Conservation (phyloP, 805 yeast species). For the Grigorovia transvaalensis region DNA sequence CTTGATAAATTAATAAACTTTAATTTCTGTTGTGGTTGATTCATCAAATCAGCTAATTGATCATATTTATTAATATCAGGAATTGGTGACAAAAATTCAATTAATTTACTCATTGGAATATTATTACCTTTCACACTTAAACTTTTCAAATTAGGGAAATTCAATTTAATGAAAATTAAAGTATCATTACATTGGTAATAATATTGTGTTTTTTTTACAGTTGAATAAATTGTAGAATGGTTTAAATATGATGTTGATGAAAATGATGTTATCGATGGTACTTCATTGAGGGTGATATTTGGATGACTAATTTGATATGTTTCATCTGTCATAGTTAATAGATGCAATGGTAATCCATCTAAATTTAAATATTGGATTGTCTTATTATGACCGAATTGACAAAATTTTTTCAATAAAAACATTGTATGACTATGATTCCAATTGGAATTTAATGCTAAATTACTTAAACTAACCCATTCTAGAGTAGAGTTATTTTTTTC, state of each 20-base stretch:
- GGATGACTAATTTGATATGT: slow-evolving; percentile 1
- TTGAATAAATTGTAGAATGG: slow-evolving; percentile 2
- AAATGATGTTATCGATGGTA: neutral
- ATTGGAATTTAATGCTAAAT: slow-evolving; percentile 53
- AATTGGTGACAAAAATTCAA: slow-evolving; percentile 27
- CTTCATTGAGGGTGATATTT: neutral
- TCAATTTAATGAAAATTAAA: slow-evolving; percentile 31
- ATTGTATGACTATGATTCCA: slow-evolving; percentile 43
- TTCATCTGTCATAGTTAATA: slow-evolving; percentile 5
- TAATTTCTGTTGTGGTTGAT: slow-evolving; percentile 27
- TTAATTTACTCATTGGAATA: slow-evolving; percentile 26
- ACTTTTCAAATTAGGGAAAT: slow-evolving; percentile 31
- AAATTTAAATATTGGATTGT: slow-evolving; percentile 41
- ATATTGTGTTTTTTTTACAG: slow-evolving; percentile 14
- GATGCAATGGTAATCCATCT: slow-evolving; percentile 53
- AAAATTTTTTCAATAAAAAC: slow-evolving; percentile 34
- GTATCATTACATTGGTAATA: slow-evolving; percentile 26
- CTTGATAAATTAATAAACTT: slow-evolving; percentile 59
- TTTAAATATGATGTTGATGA: slow-evolving; percentile 1
- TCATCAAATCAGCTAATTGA: slow-evolving; percentile 7
- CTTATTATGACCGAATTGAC: slow-evolving; percentile 27
- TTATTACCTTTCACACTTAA: slow-evolving; percentile 29
- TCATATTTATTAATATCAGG: slow-evolving; percentile 7
- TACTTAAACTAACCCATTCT: slow-evolving; percentile 58
- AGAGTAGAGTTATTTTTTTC: slow-evolving; percentile 34